Evolutionary conservation across 2,329 filamentous ascomycete species (phyloP).

Genomic region (Didymella glomerata): DNA sequence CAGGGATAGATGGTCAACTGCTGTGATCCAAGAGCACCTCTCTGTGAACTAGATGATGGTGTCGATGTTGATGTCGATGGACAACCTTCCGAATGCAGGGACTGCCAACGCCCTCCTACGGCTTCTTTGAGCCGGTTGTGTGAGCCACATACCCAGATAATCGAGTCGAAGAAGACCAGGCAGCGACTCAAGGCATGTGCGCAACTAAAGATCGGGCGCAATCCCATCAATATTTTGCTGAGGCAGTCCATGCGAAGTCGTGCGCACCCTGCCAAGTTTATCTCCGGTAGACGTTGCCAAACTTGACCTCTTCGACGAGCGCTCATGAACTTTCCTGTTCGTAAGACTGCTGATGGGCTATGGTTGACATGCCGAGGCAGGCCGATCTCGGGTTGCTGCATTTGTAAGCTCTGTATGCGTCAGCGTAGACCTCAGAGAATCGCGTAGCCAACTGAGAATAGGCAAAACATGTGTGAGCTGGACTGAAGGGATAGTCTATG

Average conservation of each 20-base stretch:
- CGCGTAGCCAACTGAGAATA: background rate
- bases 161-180: background rate
- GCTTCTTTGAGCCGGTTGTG: background rate
- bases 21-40: background rate
- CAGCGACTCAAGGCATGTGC: background rate
- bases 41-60: background rate
- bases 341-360: background rate
- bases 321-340: background rate
- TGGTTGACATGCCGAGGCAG: constrained; percentile 17
- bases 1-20: background rate
- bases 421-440: background rate
- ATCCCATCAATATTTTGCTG: background rate
- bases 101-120: background rate
- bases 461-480: background rate
- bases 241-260: background rate
- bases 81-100: background rate
- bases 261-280: background rate
- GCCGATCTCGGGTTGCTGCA: constrained; percentile 13
- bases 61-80: background rate
- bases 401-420: constrained; percentile 20
- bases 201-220: background rate
- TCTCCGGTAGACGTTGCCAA: background rate
- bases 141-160: background rate
- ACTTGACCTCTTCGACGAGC: background rate
- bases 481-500: background rate